A percentile compares a stretch with the other conserved stretches of the same genome.
Evolutionary conservation across 768 basidiomycete genomes (phyloP).

Genomic region (Panaeolus cyanescens): DNA sequence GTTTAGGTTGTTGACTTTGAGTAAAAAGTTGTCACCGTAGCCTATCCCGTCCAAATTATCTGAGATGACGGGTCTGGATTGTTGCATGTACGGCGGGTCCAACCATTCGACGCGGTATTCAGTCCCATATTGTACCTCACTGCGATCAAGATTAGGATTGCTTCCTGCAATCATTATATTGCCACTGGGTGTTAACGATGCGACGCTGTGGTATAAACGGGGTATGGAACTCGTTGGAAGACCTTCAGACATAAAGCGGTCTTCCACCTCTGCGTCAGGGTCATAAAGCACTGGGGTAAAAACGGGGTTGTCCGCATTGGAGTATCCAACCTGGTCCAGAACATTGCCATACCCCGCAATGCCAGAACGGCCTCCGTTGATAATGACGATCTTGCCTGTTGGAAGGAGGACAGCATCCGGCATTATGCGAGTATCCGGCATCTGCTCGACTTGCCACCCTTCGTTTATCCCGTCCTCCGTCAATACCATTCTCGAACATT

Average conservation of each 20-base stretch:
- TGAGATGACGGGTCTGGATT: slow-evolving; percentile 55
- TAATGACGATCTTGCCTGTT: slow-evolving; percentile 69
- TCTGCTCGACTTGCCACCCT: slow-evolving; percentile 77
- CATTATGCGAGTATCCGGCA: slow-evolving; percentile 78
- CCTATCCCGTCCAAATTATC: slow-evolving; percentile 35
- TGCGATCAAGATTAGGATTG: slow-evolving; percentile 82
- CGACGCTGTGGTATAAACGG: slow-evolving; percentile 82
- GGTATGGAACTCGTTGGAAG: slow-evolving; percentile 71
- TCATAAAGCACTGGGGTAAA: slow-evolving; percentile 72
- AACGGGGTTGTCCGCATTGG: slow-evolving; percentile 78
- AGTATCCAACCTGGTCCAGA: slow-evolving; percentile 63
- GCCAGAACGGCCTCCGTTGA: slow-evolving; percentile 75
- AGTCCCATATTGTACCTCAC: slow-evolving; percentile 71
- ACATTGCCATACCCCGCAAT: slow-evolving; percentile 84
- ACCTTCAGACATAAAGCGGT: slow-evolving; percentile 58
- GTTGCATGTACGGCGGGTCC: slow-evolving; percentile 77
- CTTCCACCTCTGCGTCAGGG: slow-evolving; percentile 50
- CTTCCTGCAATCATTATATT: slow-evolving; percentile 81
- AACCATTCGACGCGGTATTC: slow-evolving; percentile 91
- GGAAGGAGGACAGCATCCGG: slow-evolving; percentile 82
- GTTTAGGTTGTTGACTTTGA: slow-evolving; percentile 45
- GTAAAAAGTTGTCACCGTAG: slow-evolving; percentile 46
- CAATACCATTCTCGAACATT: slow-evolving; percentile 72
- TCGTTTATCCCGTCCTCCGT: slow-evolving; percentile 61
- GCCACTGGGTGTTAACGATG: slow-evolving; percentile 72